Conservation (phyloP, 306 rosid genomes). For the Geum urbanum region DNA sequence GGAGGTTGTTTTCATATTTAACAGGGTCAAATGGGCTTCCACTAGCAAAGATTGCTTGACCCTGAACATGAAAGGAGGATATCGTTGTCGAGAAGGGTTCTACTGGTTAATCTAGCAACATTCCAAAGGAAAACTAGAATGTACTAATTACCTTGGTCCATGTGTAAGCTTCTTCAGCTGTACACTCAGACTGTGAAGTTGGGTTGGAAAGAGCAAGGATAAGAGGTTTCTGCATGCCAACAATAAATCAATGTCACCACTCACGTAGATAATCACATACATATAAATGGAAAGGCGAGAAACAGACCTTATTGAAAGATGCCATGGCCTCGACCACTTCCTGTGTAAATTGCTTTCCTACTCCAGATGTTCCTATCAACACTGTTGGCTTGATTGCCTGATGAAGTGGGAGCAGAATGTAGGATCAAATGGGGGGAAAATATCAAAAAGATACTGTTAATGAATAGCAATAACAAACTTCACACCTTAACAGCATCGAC, state of each 20-base stretch:
- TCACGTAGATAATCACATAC: background rate
- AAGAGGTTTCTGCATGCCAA: conserved; percentile 79
- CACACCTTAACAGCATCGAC: conserved; percentile 74
- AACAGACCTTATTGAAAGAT: conserved; percentile 61
- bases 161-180: conserved; percentile 94
- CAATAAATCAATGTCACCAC: conserved; percentile 21
- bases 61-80: conserved; percentile 42
- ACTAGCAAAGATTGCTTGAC: conserved; percentile 81
- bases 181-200: conserved; percentile 95
- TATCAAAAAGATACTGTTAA: background rate
- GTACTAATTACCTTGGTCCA: conserved; percentile 71
- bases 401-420: conserved; percentile 15
- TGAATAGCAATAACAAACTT: conserved; percentile 11
- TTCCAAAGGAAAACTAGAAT: background rate
- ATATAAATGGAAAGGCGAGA: background rate
- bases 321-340: conserved; percentile 95
- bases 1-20: conserved; percentile 55
- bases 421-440: too few relatives aligned
- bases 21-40: conserved; percentile 95
- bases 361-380: conserved; percentile 90
- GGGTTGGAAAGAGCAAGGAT: conserved; percentile 97
- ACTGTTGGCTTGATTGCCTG: conserved; percentile 96
- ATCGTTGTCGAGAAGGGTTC: background rate
- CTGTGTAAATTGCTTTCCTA: conserved; percentile 84
- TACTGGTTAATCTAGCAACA: background rate